Base-by-base conservation (phyloP, 1,284 basidiomycete genomes). In the Thecaphora frezii region DNA sequence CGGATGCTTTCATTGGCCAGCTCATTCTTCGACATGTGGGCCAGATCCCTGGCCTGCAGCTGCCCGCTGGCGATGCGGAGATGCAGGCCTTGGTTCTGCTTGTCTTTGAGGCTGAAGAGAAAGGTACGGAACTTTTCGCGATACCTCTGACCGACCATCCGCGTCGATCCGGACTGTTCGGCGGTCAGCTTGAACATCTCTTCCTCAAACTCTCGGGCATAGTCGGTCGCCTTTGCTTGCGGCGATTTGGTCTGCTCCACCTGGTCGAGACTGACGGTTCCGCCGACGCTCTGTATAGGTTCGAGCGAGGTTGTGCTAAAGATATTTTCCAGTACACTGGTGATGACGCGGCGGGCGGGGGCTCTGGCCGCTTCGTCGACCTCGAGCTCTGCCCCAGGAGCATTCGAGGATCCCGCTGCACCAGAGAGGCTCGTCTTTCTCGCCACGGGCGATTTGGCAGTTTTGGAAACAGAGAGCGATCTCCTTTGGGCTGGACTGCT, bases 61-160 rank as follows among this genome's bases (percentile, higher is more conserved):
- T 56, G 57, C 24, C 66, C 70, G 5, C 66, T 57, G 2, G 70
- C 66, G 28, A 78, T 76, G 48, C 72, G 61, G 28, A 48, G 54
- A 54, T 71, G 75, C 56, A 78, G 48, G 21, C 69, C 58, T 18
- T 54, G 58, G 58, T 78, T 78, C 41, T 63, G 69, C 37, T 64
- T 53, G 61, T 78, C 76, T 52, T 74, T 77, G 26, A 78, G 65
- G 60, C 69, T 76, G 57, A 78, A 78, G 38, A 70, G 44, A n/a
- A 77, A 59, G 21, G 72, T 69, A 42, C 75, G 71, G 48, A 77
- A 73, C 18, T 68, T 64, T 44, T 77, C 75, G 44, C 74, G 73
- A 53, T 78, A 78, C 49, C 55, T 55, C 26, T 49, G 21, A 25
- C 54, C 51, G 39, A 60, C 51, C 12, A 55, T 36, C 16, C 51